Percentiles rank a stretch among this genome's conserved stretches.
Conservation (phyloP, 345 rosid genomes). For the Populus alba region DNA sequence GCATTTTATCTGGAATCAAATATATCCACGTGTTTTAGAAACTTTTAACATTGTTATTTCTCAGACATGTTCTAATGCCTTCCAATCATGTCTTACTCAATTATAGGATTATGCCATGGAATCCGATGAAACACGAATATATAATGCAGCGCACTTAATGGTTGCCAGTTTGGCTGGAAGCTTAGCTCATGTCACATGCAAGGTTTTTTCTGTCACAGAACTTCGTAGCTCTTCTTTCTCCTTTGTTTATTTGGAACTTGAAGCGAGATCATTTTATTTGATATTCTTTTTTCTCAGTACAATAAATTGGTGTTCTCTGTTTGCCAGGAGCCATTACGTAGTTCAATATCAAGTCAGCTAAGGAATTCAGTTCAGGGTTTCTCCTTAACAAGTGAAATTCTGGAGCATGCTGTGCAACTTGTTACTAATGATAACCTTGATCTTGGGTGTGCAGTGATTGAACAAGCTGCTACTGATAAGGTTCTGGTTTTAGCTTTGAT, state of each 20-base stretch:
- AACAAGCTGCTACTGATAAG: slow-evolving; percentile 97
- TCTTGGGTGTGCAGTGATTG: slow-evolving; percentile 98
- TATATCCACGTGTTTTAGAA: neutral
- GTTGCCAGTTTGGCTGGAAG: slow-evolving; percentile 99
- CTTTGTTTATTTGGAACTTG: neutral
- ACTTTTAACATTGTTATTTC: neutral
- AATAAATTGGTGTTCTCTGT: neutral
- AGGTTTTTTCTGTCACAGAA: slow-evolving; percentile 43
- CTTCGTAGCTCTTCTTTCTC: slow-evolving; percentile 1
- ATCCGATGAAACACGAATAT: slow-evolving; percentile 82
- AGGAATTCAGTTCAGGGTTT: slow-evolving; percentile 75
- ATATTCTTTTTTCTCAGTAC: neutral
- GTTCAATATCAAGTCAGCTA: slow-evolving; percentile 80
- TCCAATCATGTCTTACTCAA: neutral
- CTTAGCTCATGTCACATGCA: slow-evolving; percentile 98
- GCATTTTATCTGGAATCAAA: neutral
- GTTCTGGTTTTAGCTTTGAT: slow-evolving; percentile 27
- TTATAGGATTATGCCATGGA: slow-evolving; percentile 87
- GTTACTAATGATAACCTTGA: slow-evolving; percentile 99
- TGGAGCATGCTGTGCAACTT: slow-evolving; percentile 92
- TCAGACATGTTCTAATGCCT: neutral
- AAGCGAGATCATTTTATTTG: neutral
- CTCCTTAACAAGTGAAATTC: slow-evolving; percentile 54
- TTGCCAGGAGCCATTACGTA: slow-evolving; percentile 84
- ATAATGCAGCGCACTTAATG: slow-evolving; percentile 95